Evolutionary conservation across 2,329 filamentous ascomycete genomes (phyloP), one percentile per base, ranked within the genome.

Genomic region (Cladophialophora yegresii): DNA sequence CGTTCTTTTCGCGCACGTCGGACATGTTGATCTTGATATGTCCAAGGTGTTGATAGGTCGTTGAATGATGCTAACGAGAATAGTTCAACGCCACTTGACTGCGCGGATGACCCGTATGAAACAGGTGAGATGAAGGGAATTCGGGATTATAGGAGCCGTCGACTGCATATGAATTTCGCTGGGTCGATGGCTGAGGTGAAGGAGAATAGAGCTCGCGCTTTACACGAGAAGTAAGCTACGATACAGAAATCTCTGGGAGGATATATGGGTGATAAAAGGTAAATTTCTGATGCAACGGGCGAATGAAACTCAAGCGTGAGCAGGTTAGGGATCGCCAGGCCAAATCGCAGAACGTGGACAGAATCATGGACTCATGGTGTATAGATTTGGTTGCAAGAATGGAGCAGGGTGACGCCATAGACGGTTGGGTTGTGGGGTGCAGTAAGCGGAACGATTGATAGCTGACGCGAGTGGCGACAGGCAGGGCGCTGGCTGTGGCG

Each of bases 71-170:
- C 3, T 22, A 20, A 26, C 12, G 43, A 16, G 57, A 55, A 53
- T 61, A 22, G 57, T 60, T 71, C 70, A 71, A 64, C 70, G 66
- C 70, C 69, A 71, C 70, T 71, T 71, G 55, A 71, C 33, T 55
- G 69, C 59, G 40, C 70, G 69, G 60, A 71, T 69, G 23, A 68
- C 62, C 68, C 67, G 68, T 54, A 68, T 65, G 45, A 71, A 71
- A 64, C 70, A 71, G 67, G 69, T 62, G 60, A 64, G 70, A 64
- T 68, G 70, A 33, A 70, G 61, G 36, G 65, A 67, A 57, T 69
- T 67, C 49, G 61, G 55, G 64, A 64, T 54, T 54, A 64, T 54
- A 47, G 40, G 32, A 55, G 53, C 36, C 58, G 58, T 61, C 45
- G 56, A 28, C 67, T 59, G 66, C 69, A 71, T 71, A 54, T 70